Base-by-base conservation (phyloP, 345 rosid genomes). In the Acer campestre region DNA sequence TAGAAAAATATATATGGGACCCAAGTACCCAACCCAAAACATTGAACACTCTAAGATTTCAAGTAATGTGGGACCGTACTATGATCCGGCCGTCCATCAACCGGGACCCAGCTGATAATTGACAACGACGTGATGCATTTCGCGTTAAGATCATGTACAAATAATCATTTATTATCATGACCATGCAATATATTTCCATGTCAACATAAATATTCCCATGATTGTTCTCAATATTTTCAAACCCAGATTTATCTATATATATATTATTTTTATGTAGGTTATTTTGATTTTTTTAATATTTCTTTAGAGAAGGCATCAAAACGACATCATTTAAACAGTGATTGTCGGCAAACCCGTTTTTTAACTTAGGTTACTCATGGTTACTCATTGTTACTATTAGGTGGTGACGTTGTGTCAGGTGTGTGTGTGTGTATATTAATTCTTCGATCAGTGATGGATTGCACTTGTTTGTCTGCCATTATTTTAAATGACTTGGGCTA, bases 341-440 rank as follows among this genome's bases (percentile, higher is more conserved):
- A 81, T 76, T 88, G 93, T 90, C 93, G 93, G 93, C 91, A 88
- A 78, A 72, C 82, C 93, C 93, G 1, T 11, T 68, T 72, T 72
- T 76, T 70, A 63, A 73, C 61, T 7, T 23, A 66, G 46, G 27
- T 62, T 53, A 70, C 23, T 17, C 6, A 56, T 58, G 46, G 27
- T 62, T 53, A 70, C 23, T 17, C 6, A 56, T 58, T 61, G 16
- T 73, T 20, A 38, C 68, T 59, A 64, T 67, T 61, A 64, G 16
- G 31, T 4, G 38, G 38, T 35, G 38, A 35, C 38, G 35, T 31
- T 53, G 3, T n/a, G 22, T 29, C 31, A 29, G 10, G 18, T 55
- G 31, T 64, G 20, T 55, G 31, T 64, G 20, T 42, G 55, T 10
- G 16, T 56, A 10, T 46, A 42, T 42, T 8, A 7, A 42, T 4